Base-by-base conservation (phyloP, 2,329 filamentous ascomycete genomes). In the Blastomyces silverae region DNA sequence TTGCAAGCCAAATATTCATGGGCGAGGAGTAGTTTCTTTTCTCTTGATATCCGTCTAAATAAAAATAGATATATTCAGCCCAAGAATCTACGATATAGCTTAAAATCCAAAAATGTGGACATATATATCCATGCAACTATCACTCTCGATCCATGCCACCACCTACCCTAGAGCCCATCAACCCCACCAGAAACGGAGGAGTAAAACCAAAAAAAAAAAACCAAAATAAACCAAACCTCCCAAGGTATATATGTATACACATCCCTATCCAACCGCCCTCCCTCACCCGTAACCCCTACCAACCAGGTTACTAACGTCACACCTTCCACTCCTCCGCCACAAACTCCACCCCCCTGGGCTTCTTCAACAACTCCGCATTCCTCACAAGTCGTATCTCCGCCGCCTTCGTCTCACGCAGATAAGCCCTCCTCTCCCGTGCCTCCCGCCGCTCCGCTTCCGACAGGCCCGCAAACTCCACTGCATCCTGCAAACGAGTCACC, bases 351-450 rank as follows among this genome's bases (percentile, higher is more conserved):
- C 87, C 68, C 55, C 83, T 77, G 13, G 92, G 92, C 66, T 85
- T 77, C 63, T 86, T 80, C 74, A 97, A 75, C 67, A 87, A 86
- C 64, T 81, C 82, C 65, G 90, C 78, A 74, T 93, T 91, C 70
- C 91, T 83, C 62, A 95, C 88, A 52, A 97, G 82, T 74, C 88
- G 86, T 69, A 99, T 84, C 80, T 99, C 94, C 8, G 91, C 88
- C n/a, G 92, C 92, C 77, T 92, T 91, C 65, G 89, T 94, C 73
- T 84, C 81, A 63, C 88, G 82, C 68, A 94, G 77, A 75, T 90
- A 87, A 70, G 83, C 77, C 70, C 81, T 85, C 78, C 84, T 86
- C 71, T 81, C 73, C 46, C 79, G 79, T 64, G 78, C 78, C 58
- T 77, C 61, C 78, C 82, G 68, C 75, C 79, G 69, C 77, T 77